These are phyloP conservation scores for Echinochloa phyllopogon DNA, from an alignment of 176 grass and related monocot species.

Conservation along the genomic window DNA sequence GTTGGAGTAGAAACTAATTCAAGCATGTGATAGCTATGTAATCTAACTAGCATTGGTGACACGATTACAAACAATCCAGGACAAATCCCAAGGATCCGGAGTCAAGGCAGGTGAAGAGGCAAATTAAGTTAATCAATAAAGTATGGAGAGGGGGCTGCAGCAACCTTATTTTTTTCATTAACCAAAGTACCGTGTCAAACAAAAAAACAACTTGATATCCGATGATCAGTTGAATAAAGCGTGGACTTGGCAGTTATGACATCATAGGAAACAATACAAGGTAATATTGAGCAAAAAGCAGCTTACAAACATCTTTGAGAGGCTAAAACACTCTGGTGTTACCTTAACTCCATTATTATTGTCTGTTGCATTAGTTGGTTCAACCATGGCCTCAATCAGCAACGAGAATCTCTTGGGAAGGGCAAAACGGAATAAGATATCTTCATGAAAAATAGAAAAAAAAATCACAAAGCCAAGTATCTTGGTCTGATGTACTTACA, in stretches of 20 bases:
- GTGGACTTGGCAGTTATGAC: conserved; percentile 1
- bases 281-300: background rate
- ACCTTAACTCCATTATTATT: conserved; percentile 62
- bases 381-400: conserved; percentile 64
- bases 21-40: background rate
- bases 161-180: conserved; percentile 6
- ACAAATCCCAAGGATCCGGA: background rate
- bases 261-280: conserved; percentile 15
- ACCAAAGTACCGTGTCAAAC: conserved; percentile 1
- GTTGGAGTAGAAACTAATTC: background rate
- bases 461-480: conserved; percentile 23
- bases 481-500: background rate
- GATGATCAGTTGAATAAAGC: conserved; percentile 17
- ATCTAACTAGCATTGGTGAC: background rate
- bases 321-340: conserved; percentile 43
- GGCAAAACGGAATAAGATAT: conserved; percentile 40
- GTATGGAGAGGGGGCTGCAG: background rate
- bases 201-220: background rate
- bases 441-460: conserved; percentile 17
- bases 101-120: background rate
- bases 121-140: background rate
- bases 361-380: conserved; percentile 43
- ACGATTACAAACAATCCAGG: background rate
- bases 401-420: conserved; percentile 68
- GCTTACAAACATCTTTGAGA: conserved; percentile 4